phyloP scores from a whole-genome alignment of 2,329 filamentous ascomycete genomes.

The Dendrostoma leiphaemia region DNA sequence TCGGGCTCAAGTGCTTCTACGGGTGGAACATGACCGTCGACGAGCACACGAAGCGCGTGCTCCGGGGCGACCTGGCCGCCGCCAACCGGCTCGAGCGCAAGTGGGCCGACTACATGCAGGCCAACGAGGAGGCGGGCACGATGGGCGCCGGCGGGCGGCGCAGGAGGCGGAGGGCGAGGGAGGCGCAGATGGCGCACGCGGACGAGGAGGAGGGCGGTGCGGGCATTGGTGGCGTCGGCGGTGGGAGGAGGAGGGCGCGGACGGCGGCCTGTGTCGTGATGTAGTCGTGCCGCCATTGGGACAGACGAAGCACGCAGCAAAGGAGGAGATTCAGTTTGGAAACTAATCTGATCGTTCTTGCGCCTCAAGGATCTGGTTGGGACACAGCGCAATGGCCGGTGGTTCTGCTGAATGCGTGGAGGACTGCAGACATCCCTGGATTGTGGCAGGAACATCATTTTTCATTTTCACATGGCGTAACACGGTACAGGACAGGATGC shows the following conservation, averaged over 20 bases:
- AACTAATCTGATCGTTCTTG: not conserved
- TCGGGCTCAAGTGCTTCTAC: constrained; percentile 89
- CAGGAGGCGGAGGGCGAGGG: constrained; percentile 72
- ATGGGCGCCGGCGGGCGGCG: constrained; percentile 65
- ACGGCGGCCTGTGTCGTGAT: constrained; percentile 25
- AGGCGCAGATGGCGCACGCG: constrained; percentile 76
- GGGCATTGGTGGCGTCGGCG: constrained; percentile 52
- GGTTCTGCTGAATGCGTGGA: too few relatives aligned
- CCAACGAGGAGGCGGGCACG: constrained; percentile 77
- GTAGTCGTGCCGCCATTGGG: constrained; percentile 11
- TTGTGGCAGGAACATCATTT: not conserved
- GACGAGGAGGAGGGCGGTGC: constrained; percentile 71
- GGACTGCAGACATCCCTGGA: not conserved
- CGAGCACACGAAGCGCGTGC: constrained; percentile 84
- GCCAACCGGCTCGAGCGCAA: constrained; percentile 82
- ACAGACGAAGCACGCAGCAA: not conserved
- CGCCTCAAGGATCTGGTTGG: too few relatives aligned
- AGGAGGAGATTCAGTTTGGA: not conserved
- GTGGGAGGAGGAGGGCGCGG: constrained; percentile 51
- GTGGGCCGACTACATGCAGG: constrained; percentile 94
- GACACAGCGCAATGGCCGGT: too few relatives aligned
- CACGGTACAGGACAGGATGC: not conserved
- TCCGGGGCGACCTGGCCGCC: constrained; percentile 70
- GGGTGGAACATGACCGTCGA: constrained; percentile 94
- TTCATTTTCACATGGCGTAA: not conserved